These are phyloP conservation scores for Barbarea vulgaris DNA, from an alignment of 345 rosid genomes.

Conservation along the genomic window DNA sequence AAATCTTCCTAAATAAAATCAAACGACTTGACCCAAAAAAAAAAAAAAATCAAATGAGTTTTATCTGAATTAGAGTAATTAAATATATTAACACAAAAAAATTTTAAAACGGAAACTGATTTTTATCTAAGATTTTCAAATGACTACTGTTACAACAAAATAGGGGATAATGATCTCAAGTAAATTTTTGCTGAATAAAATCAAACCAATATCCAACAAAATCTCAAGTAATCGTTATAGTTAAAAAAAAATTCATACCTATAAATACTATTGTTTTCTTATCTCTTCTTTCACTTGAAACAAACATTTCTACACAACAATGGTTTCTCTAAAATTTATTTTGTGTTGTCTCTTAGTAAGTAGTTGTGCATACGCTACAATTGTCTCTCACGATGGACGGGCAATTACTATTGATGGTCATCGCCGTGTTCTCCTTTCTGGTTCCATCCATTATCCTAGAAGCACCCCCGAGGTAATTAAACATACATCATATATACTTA, in stretches of 20 bases:
- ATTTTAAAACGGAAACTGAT: too few species aligned
- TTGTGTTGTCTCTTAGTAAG: constrained; percentile 1
- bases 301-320: neutral
- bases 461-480: constrained; percentile 49
- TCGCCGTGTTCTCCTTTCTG: constrained; percentile 47
- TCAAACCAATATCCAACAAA: neutral
- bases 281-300: neutral
- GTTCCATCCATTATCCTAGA: constrained; percentile 57
- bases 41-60: too few species aligned
- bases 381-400: constrained; percentile 41
- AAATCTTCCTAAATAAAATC: too few species aligned
- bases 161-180: too few species aligned
- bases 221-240: neutral
- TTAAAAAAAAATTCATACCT: neutral
- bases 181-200: neutral
- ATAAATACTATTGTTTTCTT: neutral
- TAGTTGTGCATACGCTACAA: constrained; percentile 18
- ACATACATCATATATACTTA: neutral
- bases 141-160: too few species aligned
- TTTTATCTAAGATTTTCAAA: too few species aligned
- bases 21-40: too few species aligned
- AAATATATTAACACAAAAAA: too few species aligned
- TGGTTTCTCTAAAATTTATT: constrained; percentile 23
- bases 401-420: constrained; percentile 58
- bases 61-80: too few species aligned